These are phyloP conservation scores for Xenoacremonium recifei DNA, from an alignment of 2,329 filamentous ascomycete species.

Conservation along the genomic window DNA sequence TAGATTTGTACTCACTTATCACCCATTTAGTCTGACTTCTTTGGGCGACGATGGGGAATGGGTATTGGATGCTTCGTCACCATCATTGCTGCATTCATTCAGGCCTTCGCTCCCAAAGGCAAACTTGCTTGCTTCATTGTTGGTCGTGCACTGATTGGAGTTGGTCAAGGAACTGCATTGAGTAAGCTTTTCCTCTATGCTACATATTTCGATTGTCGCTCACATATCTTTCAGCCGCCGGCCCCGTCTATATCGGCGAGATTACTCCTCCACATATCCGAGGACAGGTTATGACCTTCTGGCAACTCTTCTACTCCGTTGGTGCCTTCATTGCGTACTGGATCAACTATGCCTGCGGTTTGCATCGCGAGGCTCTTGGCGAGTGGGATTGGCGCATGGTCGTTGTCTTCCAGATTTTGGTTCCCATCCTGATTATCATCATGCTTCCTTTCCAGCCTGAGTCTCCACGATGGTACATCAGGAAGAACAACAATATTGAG, in stretches of 20 bases:
- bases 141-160: conserved; percentile 66
- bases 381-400: conserved; percentile 75
- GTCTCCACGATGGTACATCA: conserved; percentile 66
- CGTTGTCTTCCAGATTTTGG: conserved; percentile 70
- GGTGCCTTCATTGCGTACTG: conserved; percentile 50
- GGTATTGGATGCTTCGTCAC: conserved; percentile 61
- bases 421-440: conserved; percentile 60
- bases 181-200: conserved; percentile 26
- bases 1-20: conserved; percentile 8
- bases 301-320: conserved; percentile 65
- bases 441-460: conserved; percentile 67
- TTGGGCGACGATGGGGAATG: conserved; percentile 66
- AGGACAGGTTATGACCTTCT: conserved; percentile 65
- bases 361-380: conserved; percentile 54
- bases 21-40: conserved; percentile 50
- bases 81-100: conserved; percentile 67
- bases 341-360: conserved; percentile 63
- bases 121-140: conserved; percentile 66
- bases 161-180: conserved; percentile 67
- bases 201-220: not conserved
- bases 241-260: conserved; percentile 71
- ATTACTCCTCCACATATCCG: conserved; percentile 62
- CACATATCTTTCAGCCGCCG: conserved; percentile 46
- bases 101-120: conserved; percentile 60
- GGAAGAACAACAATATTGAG: conserved; percentile 58